A percentile compares a stretch with the other conserved stretches of the same genome.
Evolutionary conservation across 176 grass and related monocot genomes (phyloP).

Genomic region (Carex kokanica): DNA sequence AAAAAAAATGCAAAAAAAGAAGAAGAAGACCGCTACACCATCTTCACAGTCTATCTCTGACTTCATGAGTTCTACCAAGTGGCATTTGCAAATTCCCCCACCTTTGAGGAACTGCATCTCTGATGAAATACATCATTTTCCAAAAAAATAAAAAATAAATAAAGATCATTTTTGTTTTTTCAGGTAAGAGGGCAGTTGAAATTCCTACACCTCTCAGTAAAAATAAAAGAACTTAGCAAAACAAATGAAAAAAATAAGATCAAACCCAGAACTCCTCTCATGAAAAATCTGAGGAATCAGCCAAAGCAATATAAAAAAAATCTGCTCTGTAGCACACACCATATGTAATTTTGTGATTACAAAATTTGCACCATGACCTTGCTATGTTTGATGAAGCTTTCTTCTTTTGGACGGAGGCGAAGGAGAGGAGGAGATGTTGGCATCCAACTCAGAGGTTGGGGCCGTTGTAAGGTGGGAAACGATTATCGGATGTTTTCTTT

Average conservation of each 20-base stretch:
- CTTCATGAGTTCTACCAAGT: background rate
- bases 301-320: conserved; percentile 24
- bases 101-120: conserved; percentile 20
- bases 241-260: background rate
- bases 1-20: background rate
- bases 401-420: conserved; percentile 35
- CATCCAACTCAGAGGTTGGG: conserved; percentile 5
- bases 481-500: conserved; percentile 23
- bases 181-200: background rate
- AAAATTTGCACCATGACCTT: background rate
- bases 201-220: conserved; percentile 7
- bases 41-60: background rate
- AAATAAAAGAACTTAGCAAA: conserved; percentile 21
- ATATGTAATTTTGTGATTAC: conserved; percentile 15
- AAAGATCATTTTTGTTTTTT: background rate
- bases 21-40: background rate
- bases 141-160: background rate
- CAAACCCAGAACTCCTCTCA: conserved; percentile 30
- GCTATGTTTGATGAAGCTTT: conserved; percentile 34
- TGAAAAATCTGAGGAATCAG: conserved; percentile 35
- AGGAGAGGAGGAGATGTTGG: conserved; percentile 20
- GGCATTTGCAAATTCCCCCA: conserved; percentile 24
- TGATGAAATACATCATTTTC: background rate
- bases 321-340: conserved; percentile 12
- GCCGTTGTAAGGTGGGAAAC: background rate